Percentiles rank a stretch among this genome's conserved stretches.
phyloP scores from a whole-genome alignment of 495 filamentous ascomycete species.

The Neurospora sp. region DNA sequence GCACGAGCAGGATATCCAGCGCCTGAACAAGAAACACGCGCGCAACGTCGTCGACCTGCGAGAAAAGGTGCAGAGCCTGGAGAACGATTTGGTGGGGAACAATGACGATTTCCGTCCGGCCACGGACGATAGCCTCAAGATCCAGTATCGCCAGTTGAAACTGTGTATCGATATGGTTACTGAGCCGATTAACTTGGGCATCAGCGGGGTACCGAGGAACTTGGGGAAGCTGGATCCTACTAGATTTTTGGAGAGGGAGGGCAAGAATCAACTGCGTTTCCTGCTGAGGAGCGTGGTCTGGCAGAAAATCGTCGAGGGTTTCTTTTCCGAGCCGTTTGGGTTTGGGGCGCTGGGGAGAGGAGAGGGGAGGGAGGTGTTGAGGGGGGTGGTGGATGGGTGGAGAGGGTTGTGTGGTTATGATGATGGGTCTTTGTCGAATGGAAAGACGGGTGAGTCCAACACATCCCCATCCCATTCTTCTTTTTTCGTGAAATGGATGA shows the following conservation, averaged over 20 bases:
- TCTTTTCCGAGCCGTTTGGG: slow-evolving; percentile 23
- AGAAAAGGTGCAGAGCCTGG: slow-evolving; percentile 8
- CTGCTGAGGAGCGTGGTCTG: slow-evolving; percentile 19
- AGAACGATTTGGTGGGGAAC: slow-evolving; percentile 18
- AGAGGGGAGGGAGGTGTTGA: not conserved
- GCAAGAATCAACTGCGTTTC: slow-evolving; percentile 5
- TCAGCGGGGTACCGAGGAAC: not conserved
- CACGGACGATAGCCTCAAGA: slow-evolving; percentile 23
- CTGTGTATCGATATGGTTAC: slow-evolving; percentile 11
- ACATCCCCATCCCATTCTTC: not conserved
- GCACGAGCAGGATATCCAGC: not conserved
- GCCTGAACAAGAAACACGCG: not conserved
- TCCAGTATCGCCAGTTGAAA: slow-evolving; percentile 17
- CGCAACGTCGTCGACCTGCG: not conserved
- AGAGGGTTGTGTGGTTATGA: slow-evolving; percentile 2
- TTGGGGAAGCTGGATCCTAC: slow-evolving; percentile 6
- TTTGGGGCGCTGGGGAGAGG: slow-evolving; percentile 20
- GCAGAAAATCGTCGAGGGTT: slow-evolving; percentile 17
- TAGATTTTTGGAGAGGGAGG: slow-evolving; percentile 13
- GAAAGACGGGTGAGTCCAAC: not conserved
- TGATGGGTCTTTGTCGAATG: not conserved
- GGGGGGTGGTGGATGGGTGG: slow-evolving; percentile 3
- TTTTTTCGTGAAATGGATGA: not conserved
- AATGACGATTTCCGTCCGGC: slow-evolving; percentile 21
- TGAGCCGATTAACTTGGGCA: slow-evolving; percentile 7